Evolutionary conservation across 257 asterid species (phyloP), one percentile per base, ranked within the genome.

Genomic region (Solanum appendiculatum): DNA sequence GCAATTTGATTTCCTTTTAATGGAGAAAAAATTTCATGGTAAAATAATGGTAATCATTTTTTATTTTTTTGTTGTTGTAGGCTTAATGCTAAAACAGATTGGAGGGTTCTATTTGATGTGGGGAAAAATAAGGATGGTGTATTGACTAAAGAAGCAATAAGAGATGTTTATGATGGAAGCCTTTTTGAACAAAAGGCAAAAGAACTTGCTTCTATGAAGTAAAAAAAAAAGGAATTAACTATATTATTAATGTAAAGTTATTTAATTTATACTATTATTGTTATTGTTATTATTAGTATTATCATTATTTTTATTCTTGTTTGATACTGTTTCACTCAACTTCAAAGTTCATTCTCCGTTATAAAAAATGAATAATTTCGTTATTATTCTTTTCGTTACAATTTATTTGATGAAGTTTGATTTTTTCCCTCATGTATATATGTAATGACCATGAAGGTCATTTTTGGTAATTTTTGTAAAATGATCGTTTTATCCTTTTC

Each of bases 91-190:
- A 93, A 60, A 86, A 25, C 91, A 1, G 99, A 96, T 88, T 95
- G 99, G 99, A 93, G 90, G 89, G 82, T 96, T 9, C 83, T 96
- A 36, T 91, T 93, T 46, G 0, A 15, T 48, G 94, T 96, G 7
- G 90, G 97, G 88, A 96, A 95, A 90, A 97, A 95, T 72, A 66
- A 94, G 78, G 72, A 92, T 0, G 98, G 99, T 0, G 36, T 92
- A 89, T 86, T 96, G 40, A 93, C 90, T 27, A 94, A 93, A 86
- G 96, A 94, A 7, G 89, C 90, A 1, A 36, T 96, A 6, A 88
- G 91, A 88, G 94, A 91, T 25, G 95, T 68, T 82, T 96, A 86
- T 23, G 99, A 96, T 82, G 99, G 99, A 86, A 94, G 94, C 93
- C 85, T 96, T 80, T 96, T 96, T 34, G 97, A 94, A 9, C 88